Percentiles rank a stretch among this genome's conserved stretches.
Evolutionary conservation across 371 early-diverging fungal genomes (phyloP).

Genomic region (Mortierella sp.): DNA sequence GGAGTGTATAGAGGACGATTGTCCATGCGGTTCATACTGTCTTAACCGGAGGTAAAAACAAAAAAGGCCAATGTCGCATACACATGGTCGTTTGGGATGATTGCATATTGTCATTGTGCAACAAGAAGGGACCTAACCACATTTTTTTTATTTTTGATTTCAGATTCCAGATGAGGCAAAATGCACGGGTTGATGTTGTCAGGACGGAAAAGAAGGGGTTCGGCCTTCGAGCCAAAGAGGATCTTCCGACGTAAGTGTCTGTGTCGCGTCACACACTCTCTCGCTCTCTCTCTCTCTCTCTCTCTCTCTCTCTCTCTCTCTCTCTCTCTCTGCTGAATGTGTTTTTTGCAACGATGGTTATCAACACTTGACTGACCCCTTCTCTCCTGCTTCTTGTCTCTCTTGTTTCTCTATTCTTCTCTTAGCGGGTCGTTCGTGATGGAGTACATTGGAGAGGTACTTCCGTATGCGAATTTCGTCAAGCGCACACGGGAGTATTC

Average conservation of each 20-base stretch:
- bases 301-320: no score
- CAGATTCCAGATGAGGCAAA: slow-evolving; percentile 88
- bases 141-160: neutral
- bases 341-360: neutral
- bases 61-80: no score
- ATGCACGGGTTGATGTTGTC: slow-evolving; percentile 90
- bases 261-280: neutral
- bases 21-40: slow-evolving; percentile 92
- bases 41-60: slow-evolving; percentile 81
- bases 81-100: neutral
- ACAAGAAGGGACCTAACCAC: slow-evolving; percentile 2
- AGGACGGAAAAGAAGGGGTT: slow-evolving; percentile 92
- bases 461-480: slow-evolving; percentile 81
- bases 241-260: slow-evolving; percentile 74
- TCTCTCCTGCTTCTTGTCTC: neutral
- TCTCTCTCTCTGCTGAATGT: neutral
- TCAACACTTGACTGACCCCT: neutral
- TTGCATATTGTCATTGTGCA: neutral
- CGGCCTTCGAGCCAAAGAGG: slow-evolving; percentile 84
- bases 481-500: slow-evolving; percentile 87
- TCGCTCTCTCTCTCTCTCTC: no score
- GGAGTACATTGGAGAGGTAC: slow-evolving; percentile 98
- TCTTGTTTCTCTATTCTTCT: neutral
- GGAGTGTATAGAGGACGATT: slow-evolving; percentile 92
- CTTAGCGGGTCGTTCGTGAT: slow-evolving; percentile 81